phyloP scores from a whole-genome alignment of 176 grass and related monocot genomes.

The Avena eriantha region DNA sequence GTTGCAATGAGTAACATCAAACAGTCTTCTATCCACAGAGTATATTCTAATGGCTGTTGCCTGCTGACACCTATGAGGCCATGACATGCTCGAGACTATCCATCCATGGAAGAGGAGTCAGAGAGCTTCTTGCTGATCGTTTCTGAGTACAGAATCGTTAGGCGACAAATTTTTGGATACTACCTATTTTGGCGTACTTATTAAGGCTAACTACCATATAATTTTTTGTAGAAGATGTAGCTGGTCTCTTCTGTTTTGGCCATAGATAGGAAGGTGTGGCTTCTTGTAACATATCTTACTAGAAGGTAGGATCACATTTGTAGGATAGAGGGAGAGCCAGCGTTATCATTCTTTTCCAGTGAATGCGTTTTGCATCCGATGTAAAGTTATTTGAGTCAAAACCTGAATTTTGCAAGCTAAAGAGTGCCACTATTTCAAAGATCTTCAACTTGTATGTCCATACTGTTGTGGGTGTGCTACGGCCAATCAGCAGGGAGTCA shows the following conservation, averaged over 20 bases:
- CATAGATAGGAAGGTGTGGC: slow-evolving; percentile 35
- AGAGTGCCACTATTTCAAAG: background rate
- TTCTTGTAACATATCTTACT: slow-evolving; percentile 45
- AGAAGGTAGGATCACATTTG: slow-evolving; percentile 44
- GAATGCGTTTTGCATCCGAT: slow-evolving; percentile 33
- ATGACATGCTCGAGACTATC: background rate
- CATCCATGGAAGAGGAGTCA: background rate
- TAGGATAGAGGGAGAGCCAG: slow-evolving; percentile 36
- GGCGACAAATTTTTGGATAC: slow-evolving; percentile 29
- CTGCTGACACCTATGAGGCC: slow-evolving; percentile 9
- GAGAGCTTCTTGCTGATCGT: background rate
- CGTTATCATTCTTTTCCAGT: slow-evolving; percentile 37
- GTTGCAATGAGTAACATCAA: slow-evolving; percentile 64
- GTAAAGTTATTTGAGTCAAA: slow-evolving; percentile 49
- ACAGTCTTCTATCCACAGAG: background rate
- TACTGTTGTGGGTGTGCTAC: background rate
- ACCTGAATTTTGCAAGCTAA: slow-evolving; percentile 6
- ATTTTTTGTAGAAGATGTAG: slow-evolving; percentile 24
- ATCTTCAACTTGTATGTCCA: background rate
- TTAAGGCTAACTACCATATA: slow-evolving; percentile 10
- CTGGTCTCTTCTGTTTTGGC: slow-evolving; percentile 32
- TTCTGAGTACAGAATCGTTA: background rate
- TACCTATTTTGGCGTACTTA: background rate
- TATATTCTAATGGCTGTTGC: background rate
- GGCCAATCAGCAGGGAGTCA: background rate